phyloP scores from a whole-genome alignment of 2,329 filamentous ascomycete species.

The Lachnellula willkommii region DNA sequence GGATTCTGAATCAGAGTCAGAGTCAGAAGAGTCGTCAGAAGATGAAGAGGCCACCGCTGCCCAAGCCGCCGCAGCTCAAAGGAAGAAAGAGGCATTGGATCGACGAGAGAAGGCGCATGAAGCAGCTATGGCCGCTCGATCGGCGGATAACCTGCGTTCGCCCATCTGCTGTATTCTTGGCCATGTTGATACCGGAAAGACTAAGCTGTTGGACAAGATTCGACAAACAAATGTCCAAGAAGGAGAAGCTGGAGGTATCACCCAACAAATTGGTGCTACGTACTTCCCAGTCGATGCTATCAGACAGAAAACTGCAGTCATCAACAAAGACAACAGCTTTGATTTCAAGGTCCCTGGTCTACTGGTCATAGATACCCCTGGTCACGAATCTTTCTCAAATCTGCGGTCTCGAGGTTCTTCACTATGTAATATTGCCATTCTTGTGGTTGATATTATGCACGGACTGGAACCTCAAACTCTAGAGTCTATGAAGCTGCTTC shows the following conservation, averaged over 20 bases:
- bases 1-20: slow-evolving; percentile 51
- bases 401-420: slow-evolving; percentile 93
- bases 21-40: slow-evolving; percentile 59
- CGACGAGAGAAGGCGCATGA: slow-evolving; percentile 86
- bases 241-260: slow-evolving; percentile 98
- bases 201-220: slow-evolving; percentile 98
- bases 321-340: slow-evolving; percentile 85
- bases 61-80: slow-evolving; percentile 64
- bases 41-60: slow-evolving; percentile 73
- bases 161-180: slow-evolving; percentile 99
- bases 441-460: slow-evolving; percentile 99
- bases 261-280: slow-evolving; percentile 97
- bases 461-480: slow-evolving; percentile 94
- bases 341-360: slow-evolving; percentile 98
- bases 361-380: slow-evolving; percentile 93
- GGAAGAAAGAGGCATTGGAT: slow-evolving; percentile 84
- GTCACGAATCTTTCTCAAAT: slow-evolving; percentile 99
- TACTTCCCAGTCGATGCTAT: slow-evolving; percentile 97
- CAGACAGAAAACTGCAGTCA: slow-evolving; percentile 83
- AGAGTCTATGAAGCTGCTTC: slow-evolving; percentile 91
- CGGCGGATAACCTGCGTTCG: slow-evolving; percentile 89
- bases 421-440: slow-evolving; percentile 97
- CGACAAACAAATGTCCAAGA: slow-evolving; percentile 98
- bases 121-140: slow-evolving; percentile 83
- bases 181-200: slow-evolving; percentile 99